Evolutionary conservation across 2,329 filamentous ascomycete genomes (phyloP), one percentile per base, ranked within the genome.

Genomic region (Pseudogymnoascus sp.): DNA sequence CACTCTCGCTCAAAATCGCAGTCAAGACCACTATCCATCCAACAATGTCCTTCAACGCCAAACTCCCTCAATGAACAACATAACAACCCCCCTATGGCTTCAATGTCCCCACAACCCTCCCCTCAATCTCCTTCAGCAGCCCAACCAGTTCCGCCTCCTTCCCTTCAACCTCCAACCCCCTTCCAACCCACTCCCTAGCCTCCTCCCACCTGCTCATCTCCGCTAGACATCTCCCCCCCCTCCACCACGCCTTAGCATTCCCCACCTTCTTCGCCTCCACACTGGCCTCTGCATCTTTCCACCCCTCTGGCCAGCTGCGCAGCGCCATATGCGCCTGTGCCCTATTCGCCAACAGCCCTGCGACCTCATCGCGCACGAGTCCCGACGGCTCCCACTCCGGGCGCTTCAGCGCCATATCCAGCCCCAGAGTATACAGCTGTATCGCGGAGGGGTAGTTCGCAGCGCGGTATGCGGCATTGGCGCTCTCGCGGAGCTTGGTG

Each of bases 191-290:
- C 67, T 87, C 86, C 70, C 81, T 81, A 0, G 93, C 92, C 83
- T 97, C 93, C 63, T 90, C 86, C 71, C 90, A 78, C 65, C 93
- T 77, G 1, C 89, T 89, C 95, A 97, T 97, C 84, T 99, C 95
- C 68, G 88, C 77, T 73, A 97, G 76, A 73, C 91, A 96, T 78
- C 86, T 87, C 9, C 90, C 95, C 66, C 90, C 82, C 66, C 95
- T 82, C 88, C 91, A 97, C 91, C 93, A 97, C 0, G 87, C 93
- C 84, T 97, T 97, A 1, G 90, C 87, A 75, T 99, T 97, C 40
- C 89, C 92, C 44, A 88, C 83, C 68, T 87, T 84, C 81, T 93
- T 93, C 67, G 91, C 87, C 80, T 96, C 93, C 47, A 96, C 88
- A 74, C 90, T 95, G 31, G 87, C 84, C 78, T 96, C 89, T 3